A percentile compares a stretch with the other conserved stretches of the same genome.
Evolutionary conservation across 108 stramenopile species (phyloP).

Genomic region (Skeletonema costatum): DNA sequence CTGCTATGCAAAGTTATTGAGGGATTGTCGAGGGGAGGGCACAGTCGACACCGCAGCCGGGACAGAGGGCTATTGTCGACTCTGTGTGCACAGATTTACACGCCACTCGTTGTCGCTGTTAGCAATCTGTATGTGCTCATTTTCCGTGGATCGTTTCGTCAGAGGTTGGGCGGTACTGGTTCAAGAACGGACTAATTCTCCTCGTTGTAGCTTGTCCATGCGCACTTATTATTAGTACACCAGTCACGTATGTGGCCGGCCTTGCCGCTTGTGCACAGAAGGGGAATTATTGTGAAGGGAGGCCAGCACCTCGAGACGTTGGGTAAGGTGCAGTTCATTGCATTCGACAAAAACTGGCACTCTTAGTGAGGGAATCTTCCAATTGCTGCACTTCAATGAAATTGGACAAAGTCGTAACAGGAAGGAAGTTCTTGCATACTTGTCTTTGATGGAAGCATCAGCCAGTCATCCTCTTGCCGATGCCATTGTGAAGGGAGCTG

Average conservation of each 20-base stretch:
- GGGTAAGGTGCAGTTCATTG: constrained; percentile 53
- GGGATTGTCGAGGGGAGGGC: constrained; percentile 81
- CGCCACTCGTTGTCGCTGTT: constrained; percentile 64
- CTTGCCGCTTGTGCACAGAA: constrained; percentile 81
- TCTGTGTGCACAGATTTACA: constrained; percentile 75
- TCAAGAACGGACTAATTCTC: constrained; percentile 65
- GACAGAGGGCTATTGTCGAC: constrained; percentile 82
- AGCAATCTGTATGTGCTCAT: constrained; percentile 66
- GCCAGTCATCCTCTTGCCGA: constrained; percentile 72
- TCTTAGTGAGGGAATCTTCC: constrained; percentile 69
- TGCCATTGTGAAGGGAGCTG: constrained; percentile 68
- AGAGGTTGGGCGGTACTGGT: constrained; percentile 64
- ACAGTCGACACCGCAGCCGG: constrained; percentile 69
- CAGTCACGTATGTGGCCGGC: constrained; percentile 85
- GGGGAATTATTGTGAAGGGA: constrained; percentile 81
- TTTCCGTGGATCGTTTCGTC: constrained; percentile 74
- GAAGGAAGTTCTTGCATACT: constrained; percentile 48
- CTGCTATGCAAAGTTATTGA: constrained; percentile 76
- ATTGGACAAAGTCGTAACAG: constrained; percentile 29
- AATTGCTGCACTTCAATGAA: constrained; percentile 55
- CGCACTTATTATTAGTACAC: constrained; percentile 86
- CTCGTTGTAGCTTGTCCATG: constrained; percentile 84
- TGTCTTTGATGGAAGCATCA: constrained; percentile 68
- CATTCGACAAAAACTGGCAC: constrained; percentile 88
- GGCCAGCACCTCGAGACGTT: constrained; percentile 75